These are phyloP conservation scores for Syncephalastrum racemosum DNA, from an alignment of 371 early-diverging fungal species.

Conservation along the genomic window DNA sequence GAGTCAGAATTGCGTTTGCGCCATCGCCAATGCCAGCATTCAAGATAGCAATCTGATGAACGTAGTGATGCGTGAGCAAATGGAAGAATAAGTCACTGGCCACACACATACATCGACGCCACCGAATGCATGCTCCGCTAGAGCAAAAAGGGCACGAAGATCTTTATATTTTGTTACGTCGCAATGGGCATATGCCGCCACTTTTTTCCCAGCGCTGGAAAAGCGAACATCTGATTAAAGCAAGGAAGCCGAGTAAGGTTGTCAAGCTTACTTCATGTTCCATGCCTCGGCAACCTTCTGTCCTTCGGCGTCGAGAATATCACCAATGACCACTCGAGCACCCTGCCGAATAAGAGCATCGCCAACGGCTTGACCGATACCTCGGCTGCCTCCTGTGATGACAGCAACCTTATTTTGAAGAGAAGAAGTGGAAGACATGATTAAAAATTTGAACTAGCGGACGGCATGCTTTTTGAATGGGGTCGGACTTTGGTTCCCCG, in stretches of 20 bases:
- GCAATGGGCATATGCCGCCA: slow-evolving; percentile 51
- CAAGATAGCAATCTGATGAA: slow-evolving; percentile 9
- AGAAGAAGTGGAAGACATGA: no score
- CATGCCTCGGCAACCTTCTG: slow-evolving; percentile 30
- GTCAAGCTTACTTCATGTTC: slow-evolving; percentile 32
- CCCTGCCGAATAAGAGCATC: slow-evolving; percentile 46
- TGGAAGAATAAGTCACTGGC: slow-evolving; percentile 11
- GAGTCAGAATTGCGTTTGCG: slow-evolving; percentile 2
- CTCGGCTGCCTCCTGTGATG: slow-evolving; percentile 64
- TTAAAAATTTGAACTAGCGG: no score
- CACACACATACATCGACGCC: slow-evolving; percentile 53
- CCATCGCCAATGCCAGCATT: slow-evolving; percentile 9
- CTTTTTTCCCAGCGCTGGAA: slow-evolving; percentile 1
- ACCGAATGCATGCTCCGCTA: slow-evolving; percentile 55
- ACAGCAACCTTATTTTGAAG: slow-evolving; percentile 54
- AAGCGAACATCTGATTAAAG: background rate
- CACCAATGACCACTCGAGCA: slow-evolving; percentile 62
- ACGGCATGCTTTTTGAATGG: no score
- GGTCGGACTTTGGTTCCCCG: no score
- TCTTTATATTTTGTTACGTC: slow-evolving; percentile 61
- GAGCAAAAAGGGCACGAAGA: slow-evolving; percentile 41
- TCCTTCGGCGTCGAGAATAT: slow-evolving; percentile 51
- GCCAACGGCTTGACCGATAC: slow-evolving; percentile 60
- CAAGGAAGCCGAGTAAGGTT: background rate
- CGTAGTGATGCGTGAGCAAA: no score